Evolutionary conservation across 495 filamentous ascomycete genomes (phyloP), one percentile per base, ranked within the genome.

Genomic region (Staphylotrichum tortipilum): DNA sequence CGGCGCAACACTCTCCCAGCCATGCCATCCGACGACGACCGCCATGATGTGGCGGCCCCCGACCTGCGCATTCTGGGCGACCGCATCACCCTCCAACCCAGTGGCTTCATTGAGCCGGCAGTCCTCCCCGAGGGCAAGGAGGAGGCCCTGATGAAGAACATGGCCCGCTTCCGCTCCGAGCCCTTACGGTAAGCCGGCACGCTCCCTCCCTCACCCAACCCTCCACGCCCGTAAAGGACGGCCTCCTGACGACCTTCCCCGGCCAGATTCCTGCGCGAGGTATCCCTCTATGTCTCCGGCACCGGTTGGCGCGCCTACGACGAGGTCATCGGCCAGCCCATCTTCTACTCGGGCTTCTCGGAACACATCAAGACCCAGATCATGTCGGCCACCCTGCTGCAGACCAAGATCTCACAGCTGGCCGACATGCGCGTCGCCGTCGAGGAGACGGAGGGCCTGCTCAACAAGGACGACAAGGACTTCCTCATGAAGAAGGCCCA

Each of bases 301-400:
- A 84, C 84, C 3, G 89, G 88, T 47, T 98, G 92, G 92, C 82
- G 92, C 45, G 85, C 84, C 52, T 98, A 98, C 72, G 88, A 96
- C 64, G 73, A 85, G 46, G 76, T 88, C 53, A 80, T 96, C 55
- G 92, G 92, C 11, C 91, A 95, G 65, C 86, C 88, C 1, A 83
- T 96, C 30, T 97, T 89, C 73, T 97, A 96, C 64, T 69, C 82
- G 6, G 92, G 92, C 15, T 98, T 94, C 68, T 81, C 81, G 30
- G 92, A 96, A 51, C 79, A 86, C 36, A 96, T 98, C 81, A 94
- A 85, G 68, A 65, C 68, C 14, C 68, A 71, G 29, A 85, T 97
- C 17, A 64, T 95, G 59, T 75, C 70, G n/a, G 87, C 84, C 41
- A 77, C 82, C 0, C 78, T 89, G 56, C 67, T 98, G 21, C 85